phyloP scores from a whole-genome alignment of 2,329 filamentous ascomycete genomes.

The Colletotrichum aenigma region DNA sequence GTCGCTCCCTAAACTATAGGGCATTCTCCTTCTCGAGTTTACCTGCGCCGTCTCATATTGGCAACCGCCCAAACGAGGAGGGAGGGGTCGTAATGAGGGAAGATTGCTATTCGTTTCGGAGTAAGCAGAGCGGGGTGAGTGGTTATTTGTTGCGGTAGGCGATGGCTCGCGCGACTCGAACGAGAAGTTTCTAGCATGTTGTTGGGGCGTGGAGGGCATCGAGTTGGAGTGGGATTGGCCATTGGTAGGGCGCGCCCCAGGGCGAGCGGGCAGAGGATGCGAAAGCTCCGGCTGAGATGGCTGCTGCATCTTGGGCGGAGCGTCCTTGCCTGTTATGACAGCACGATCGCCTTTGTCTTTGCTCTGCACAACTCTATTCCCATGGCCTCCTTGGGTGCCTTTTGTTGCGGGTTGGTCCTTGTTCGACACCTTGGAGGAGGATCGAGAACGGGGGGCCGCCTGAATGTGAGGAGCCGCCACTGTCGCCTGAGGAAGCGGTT shows the following conservation, averaged over 20 bases:
- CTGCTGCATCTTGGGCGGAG: slow-evolving; percentile 50
- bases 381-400: slow-evolving; percentile 62
- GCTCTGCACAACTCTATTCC: slow-evolving; percentile 64
- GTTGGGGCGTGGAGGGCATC: slow-evolving; percentile 90
- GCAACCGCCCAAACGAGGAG: slow-evolving; percentile 67
- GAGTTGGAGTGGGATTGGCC: slow-evolving; percentile 73
- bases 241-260: slow-evolving; percentile 25
- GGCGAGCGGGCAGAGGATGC: slow-evolving; percentile 25
- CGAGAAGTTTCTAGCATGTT: slow-evolving; percentile 82
- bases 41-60: slow-evolving; percentile 88
- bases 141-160: slow-evolving; percentile 75
- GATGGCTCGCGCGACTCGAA: slow-evolving; percentile 81
- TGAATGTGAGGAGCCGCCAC: slow-evolving; percentile 62
- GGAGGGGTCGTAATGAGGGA: slow-evolving; percentile 69
- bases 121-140: slow-evolving; percentile 88
- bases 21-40: slow-evolving; percentile 83
- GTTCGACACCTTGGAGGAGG: slow-evolving; percentile 64
- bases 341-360: slow-evolving; percentile 65
- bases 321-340: slow-evolving; percentile 65
- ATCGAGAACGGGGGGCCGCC: slow-evolving; percentile 60
- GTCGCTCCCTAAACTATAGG: slow-evolving; percentile 87
- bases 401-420: slow-evolving; percentile 53
- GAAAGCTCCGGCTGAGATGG: slow-evolving; percentile 43
- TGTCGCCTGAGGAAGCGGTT: slow-evolving; percentile 50
- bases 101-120: slow-evolving; percentile 83